Base-by-base conservation (phyloP, 306 rosid species). In the Gillenia trifoliata region DNA sequence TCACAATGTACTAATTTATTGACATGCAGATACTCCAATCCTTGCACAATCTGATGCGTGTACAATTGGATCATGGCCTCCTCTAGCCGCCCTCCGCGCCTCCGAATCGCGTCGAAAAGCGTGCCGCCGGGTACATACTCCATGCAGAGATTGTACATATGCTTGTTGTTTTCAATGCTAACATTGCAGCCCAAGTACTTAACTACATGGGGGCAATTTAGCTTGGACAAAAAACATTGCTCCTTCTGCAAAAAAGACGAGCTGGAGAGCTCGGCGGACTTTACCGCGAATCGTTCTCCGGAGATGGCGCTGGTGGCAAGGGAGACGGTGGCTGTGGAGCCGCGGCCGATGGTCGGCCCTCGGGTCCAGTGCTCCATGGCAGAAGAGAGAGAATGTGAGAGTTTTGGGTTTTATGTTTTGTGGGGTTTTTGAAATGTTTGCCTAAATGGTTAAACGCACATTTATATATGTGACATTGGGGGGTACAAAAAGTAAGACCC, bases 1-100 rank as follows among this genome's bases (percentile, higher is more conserved):
- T 87, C 91, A 52, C 91, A 87, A 77, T 87, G 91, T 6, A 60
- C 91, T n/a, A 87, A 22, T 7, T 82, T 77, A 71, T 54, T 77
- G 0, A 11, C 63, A 47, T 84, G 90, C 34, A 87, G 81, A 36
- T 86, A 82, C 20, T 82, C 83, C 77, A 87, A 64, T 4, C 91
- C 91, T 38, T n/a, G 77, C 19, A 87, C 79, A 73, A 87, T 82
- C 52, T 87, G 91, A 15, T 36, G 30, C 3, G 87, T 73, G 71
- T 82, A 84, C 25, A 49, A 59, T 20, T 74, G 74, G 49, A 84
- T 80, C 79, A 22, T 6, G 3, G 59, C 8, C 78, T 84, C 91
- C 33, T 72, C 87, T 0, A 87, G 78, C 57, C 56, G 38, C 34
- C 86, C 86, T 22, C 81, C 77, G 1, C 19, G 41, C 20, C 74